A percentile compares a stretch with the other conserved stretches of the same genome.
Conservation (phyloP, 331 rosid genomes). For the Dryas integrifolia region DNA sequence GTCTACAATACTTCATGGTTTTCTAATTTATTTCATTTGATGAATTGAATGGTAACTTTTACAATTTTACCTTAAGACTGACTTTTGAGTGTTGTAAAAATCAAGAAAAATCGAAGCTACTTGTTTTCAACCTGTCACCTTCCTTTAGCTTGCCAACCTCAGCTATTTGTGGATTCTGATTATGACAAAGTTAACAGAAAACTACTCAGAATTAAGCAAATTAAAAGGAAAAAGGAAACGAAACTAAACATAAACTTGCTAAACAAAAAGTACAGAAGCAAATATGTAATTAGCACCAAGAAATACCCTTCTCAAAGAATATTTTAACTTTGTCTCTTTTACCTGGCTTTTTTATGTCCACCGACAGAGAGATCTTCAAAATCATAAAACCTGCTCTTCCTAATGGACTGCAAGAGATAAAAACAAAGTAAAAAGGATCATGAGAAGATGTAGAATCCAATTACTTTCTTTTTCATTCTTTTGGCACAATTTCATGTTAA, state of each 20-base stretch:
- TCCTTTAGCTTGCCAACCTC: conserved; percentile 1
- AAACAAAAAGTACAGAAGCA: not conserved
- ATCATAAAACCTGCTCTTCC: conserved; percentile 28
- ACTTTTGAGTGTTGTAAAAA: not conserved
- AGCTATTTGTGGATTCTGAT: conserved; percentile 11
- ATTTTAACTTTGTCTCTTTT: not conserved
- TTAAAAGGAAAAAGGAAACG: not conserved
- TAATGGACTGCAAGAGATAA: not conserved
- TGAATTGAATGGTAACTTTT: not conserved
- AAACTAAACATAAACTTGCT: not conserved
- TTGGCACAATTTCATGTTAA: not conserved
- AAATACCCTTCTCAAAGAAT: conserved; percentile 11
- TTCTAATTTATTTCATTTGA: not conserved
- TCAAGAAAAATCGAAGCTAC: not conserved
- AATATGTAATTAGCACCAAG: not conserved
- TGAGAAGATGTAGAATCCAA: not conserved
- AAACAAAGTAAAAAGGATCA: not conserved
- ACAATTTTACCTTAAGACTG: not conserved
- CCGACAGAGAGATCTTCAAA: conserved; percentile 21
- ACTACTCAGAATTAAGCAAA: not conserved
- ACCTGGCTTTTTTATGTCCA: conserved; percentile 21
- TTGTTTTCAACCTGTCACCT: not conserved
- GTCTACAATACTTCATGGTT: not conserved
- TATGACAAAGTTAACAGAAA: not conserved
- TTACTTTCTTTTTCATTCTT: not conserved